Conservation (phyloP, 2,329 filamentous ascomycete genomes). For the Leptographium wingfieldii region DNA sequence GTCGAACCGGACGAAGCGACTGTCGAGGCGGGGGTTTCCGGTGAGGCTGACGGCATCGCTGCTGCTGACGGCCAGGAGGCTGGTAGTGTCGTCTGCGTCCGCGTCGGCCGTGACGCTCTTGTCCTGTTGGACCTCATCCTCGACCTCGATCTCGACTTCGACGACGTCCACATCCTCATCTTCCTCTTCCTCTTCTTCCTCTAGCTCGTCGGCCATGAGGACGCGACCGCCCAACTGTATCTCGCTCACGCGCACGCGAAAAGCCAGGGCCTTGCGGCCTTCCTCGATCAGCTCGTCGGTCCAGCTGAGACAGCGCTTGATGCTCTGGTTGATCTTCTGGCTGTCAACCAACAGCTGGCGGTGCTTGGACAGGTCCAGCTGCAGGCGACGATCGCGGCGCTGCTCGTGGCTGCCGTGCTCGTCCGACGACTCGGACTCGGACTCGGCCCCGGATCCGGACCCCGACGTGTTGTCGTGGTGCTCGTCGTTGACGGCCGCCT, state of each 20-base stretch:
- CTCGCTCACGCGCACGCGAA: conserved; percentile 66
- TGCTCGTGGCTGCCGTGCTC: conserved; percentile 36
- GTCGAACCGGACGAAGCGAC: conserved; percentile 1
- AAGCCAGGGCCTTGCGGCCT: conserved; percentile 75
- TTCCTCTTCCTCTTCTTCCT: conserved; percentile 10
- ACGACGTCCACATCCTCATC: conserved; percentile 16
- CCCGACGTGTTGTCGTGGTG: background rate
- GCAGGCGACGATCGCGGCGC: conserved; percentile 61
- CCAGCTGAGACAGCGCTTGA: conserved; percentile 79
- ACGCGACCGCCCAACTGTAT: conserved; percentile 72
- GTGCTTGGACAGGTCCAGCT: conserved; percentile 76
- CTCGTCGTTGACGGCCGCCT: background rate
- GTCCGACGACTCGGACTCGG: conserved; percentile 7
- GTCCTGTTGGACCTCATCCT: background rate
- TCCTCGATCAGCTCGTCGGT: conserved; percentile 86
- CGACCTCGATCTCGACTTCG: background rate
- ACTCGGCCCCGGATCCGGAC: background rate
- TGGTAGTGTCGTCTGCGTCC: background rate
- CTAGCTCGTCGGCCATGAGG: conserved; percentile 52
- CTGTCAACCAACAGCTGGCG: conserved; percentile 79
- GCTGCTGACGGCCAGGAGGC: background rate
- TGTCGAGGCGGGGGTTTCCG: background rate
- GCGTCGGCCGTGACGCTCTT: background rate
- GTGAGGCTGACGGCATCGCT: background rate
- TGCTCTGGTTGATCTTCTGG: conserved; percentile 89